Conservation (phyloP, 2,329 filamentous ascomycete species). For the Sporothrix variecibatus region DNA sequence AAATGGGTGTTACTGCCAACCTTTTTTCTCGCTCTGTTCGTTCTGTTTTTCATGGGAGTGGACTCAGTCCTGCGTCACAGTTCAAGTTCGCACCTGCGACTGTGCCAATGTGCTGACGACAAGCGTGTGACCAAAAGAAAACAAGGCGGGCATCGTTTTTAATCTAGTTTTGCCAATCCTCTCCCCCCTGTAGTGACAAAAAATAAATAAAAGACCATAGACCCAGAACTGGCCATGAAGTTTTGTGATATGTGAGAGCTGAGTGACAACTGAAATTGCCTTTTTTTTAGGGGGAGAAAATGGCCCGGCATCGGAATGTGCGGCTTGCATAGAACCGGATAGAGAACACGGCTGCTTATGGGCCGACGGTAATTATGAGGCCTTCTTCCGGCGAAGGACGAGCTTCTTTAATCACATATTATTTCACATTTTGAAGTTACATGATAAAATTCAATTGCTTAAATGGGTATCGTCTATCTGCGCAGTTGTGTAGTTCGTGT, state of each 20-base stretch:
- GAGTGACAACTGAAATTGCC: not conserved
- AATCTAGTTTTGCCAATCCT: not conserved
- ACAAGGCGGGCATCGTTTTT: conserved; percentile 3
- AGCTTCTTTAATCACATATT: not conserved
- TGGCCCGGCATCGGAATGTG: not conserved
- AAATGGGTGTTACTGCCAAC: not conserved
- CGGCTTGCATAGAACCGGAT: conserved; percentile 5
- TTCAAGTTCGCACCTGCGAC: not conserved
- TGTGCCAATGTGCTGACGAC: not conserved
- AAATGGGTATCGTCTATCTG: conserved; percentile 13
- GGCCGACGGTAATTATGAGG: not conserved
- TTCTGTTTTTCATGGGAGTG: not conserved
- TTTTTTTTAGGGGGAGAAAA: no score
- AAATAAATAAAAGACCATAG: conserved; percentile 13
- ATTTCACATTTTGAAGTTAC: not conserved
- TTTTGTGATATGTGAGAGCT: not conserved
- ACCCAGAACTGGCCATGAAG: not conserved
- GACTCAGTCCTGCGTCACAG: not conserved
- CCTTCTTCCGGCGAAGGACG: not conserved
- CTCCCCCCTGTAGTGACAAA: not conserved
- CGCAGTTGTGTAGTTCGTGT: not conserved
- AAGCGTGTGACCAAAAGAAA: not conserved
- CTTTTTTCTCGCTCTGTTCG: not conserved
- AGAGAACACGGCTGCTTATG: not conserved
- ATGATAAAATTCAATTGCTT: not conserved